Conservation (phyloP, 129 eudicot species). For the Escallonia rubra region DNA sequence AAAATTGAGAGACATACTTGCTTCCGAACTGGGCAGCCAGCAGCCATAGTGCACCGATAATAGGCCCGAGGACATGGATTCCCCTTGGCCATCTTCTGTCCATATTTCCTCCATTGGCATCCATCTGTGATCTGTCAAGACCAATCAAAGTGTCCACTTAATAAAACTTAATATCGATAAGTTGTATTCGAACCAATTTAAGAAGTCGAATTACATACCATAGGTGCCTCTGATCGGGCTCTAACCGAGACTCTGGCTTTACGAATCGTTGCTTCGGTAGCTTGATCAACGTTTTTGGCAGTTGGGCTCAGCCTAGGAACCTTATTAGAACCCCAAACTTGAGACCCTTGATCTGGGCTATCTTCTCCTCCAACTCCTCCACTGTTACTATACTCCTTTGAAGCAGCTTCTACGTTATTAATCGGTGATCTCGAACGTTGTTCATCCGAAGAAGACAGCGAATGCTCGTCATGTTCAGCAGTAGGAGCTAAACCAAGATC, state of each 20-base stretch:
- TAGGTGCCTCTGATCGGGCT: slow-evolving; percentile 51
- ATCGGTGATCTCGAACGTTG: slow-evolving; percentile 12
- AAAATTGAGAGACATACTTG: slow-evolving; percentile 26
- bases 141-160: background rate
- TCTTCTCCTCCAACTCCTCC: slow-evolving; percentile 17
- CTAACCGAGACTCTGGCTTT: slow-evolving; percentile 52
- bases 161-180: background rate
- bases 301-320: slow-evolving; percentile 13
- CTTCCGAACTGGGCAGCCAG: slow-evolving; percentile 59
- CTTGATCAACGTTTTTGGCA: slow-evolving; percentile 36
- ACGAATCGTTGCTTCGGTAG: slow-evolving; percentile 49
- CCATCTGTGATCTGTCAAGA: slow-evolving; percentile 45
- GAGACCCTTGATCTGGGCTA: slow-evolving; percentile 20
- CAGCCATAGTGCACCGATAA: slow-evolving; percentile 62
- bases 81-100: slow-evolving; percentile 62
- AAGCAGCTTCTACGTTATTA: slow-evolving; percentile 7
- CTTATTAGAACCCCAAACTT: slow-evolving; percentile 14
- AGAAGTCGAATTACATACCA: slow-evolving; percentile 15
- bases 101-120: slow-evolving; percentile 64
- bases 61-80: slow-evolving; percentile 71
- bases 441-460: slow-evolving; percentile 38
- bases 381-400: background rate
- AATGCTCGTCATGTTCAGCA: slow-evolving; percentile 22
- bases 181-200: background rate
- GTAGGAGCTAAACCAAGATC: slow-evolving; percentile 42